Conservation (phyloP, 441 rosid genomes). For the Pelargonium cotyledonis region DNA sequence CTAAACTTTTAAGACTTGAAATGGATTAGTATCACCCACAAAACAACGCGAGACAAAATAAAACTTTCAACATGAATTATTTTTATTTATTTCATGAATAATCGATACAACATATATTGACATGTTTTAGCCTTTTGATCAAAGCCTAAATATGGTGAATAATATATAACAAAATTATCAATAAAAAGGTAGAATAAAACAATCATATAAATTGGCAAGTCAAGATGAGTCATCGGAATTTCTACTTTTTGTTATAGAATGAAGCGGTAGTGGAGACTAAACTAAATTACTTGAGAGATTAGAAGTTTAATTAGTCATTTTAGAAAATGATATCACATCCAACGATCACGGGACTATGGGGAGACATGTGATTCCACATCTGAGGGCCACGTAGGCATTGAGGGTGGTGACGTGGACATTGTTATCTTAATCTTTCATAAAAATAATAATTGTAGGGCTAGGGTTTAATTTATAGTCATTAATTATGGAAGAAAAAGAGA, state of each 20-base stretch:
- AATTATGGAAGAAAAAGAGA: constrained; percentile 4
- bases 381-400: background rate
- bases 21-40: too few relatives aligned
- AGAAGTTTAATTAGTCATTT: background rate
- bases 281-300: background rate
- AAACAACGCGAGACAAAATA: too few relatives aligned
- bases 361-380: background rate
- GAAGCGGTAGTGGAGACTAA: background rate
- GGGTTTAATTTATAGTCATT: background rate
- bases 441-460: background rate
- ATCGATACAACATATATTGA: too few relatives aligned
- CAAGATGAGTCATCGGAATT: background rate
- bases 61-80: too few relatives aligned
- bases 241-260: background rate
- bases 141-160: too few relatives aligned
- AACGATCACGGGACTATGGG: background rate
- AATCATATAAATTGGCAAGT: background rate
- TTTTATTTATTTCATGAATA: too few relatives aligned
- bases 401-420: background rate
- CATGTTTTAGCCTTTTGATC: too few relatives aligned
- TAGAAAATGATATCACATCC: background rate
- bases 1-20: too few relatives aligned
- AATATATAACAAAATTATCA: too few relatives aligned
- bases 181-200: too few relatives aligned
- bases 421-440: background rate